Evolutionary conservation across 2,329 filamentous ascomycete genomes (phyloP).

Genomic region (Aspergillus niger): DNA sequence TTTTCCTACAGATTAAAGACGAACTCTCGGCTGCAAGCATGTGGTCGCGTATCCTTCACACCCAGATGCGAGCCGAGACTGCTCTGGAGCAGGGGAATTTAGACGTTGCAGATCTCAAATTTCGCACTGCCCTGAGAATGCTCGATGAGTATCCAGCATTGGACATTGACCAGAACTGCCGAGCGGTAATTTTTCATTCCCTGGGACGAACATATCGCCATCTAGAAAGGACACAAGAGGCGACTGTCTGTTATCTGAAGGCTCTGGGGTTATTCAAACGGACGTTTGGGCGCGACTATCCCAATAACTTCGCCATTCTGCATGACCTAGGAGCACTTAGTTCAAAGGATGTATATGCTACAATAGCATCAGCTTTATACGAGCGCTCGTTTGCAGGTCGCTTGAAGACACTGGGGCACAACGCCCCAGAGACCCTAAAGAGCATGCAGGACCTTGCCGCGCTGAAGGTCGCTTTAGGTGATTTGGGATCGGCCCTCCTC

Average conservation of each 20-base stretch:
- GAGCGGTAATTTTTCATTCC: constrained; percentile 29
- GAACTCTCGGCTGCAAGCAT: constrained; percentile 23
- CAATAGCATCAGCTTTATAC: constrained; percentile 33
- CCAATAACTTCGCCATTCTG: constrained; percentile 30
- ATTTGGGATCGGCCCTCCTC: constrained; percentile 31
- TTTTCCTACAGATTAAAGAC: constrained; percentile 33
- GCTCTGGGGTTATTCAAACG: constrained; percentile 32
- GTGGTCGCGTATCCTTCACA: constrained; percentile 23
- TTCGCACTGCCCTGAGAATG: constrained; percentile 27
- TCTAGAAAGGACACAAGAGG: constrained; percentile 29
- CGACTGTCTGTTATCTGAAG: constrained; percentile 32
- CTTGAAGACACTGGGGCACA: constrained; percentile 31
- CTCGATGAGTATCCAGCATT: constrained; percentile 26
- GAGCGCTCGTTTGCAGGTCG: constrained; percentile 35
- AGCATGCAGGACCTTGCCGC: constrained; percentile 35
- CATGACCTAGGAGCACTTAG: constrained; percentile 33
- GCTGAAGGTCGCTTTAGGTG: constrained; percentile 30
- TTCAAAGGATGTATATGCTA: constrained; percentile 34
- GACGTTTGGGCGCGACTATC: constrained; percentile 30
- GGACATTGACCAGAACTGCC: constrained; percentile 27
- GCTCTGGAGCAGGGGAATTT: constrained; percentile 26
- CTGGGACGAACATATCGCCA: constrained; percentile 29
- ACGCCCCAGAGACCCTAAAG: constrained; percentile 33
- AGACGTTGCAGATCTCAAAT: constrained; percentile 27
- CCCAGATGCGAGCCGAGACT: constrained; percentile 26